Evolutionary conservation across 768 basidiomycete genomes (phyloP).

Genomic region (Amanita brunnescens): DNA sequence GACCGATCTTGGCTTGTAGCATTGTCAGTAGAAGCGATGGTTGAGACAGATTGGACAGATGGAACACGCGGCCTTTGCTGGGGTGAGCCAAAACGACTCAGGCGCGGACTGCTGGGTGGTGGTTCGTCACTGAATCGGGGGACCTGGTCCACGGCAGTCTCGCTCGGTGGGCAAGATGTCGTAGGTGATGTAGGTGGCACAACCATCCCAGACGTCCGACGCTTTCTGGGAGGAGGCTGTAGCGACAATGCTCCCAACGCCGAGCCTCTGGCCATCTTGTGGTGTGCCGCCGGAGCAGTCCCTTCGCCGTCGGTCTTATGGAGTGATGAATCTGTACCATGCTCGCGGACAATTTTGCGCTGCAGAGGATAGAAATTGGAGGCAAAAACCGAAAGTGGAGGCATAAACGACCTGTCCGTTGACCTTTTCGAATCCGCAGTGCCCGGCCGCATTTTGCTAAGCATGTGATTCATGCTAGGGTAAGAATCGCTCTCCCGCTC

Average conservation of each 20-base stretch:
- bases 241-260: conserved; percentile 29
- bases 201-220: conserved; percentile 31
- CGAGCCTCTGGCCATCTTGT: conserved; percentile 24
- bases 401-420: conserved; percentile 5
- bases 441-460: conserved; percentile 40
- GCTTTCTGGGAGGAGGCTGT: conserved; percentile 43
- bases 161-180: neutral
- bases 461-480: conserved; percentile 44
- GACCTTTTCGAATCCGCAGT: conserved; percentile 20
- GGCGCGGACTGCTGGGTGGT: conserved; percentile 16
- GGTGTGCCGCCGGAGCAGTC: conserved; percentile 17
- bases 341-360: conserved; percentile 21
- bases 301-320: conserved; percentile 17
- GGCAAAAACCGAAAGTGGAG: conserved; percentile 24
- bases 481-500: conserved; percentile 42
- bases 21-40: conserved; percentile 32
- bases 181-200: conserved; percentile 11
- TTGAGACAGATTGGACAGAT: conserved; percentile 38
- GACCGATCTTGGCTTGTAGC: conserved; percentile 25
- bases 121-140: conserved; percentile 13
- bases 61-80: conserved; percentile 31
- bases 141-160: neutral
- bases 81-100: conserved; percentile 25
- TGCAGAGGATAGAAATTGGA: conserved; percentile 23
- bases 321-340: conserved; percentile 9